phyloP scores from a whole-genome alignment of 805 yeast species.

The Clavispora fructus region DNA sequence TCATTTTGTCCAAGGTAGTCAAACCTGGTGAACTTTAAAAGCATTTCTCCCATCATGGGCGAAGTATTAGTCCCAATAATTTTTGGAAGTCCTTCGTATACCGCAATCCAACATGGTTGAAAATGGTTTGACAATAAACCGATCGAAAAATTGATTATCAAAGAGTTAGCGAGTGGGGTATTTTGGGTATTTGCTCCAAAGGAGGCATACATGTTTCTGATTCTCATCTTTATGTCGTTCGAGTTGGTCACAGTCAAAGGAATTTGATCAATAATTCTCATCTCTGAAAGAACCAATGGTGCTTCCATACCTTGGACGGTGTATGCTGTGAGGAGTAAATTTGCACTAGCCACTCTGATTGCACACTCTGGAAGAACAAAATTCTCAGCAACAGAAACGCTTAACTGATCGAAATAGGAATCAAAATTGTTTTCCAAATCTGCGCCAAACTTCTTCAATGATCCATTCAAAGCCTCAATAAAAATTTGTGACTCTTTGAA shows the following conservation, averaged over 20 bases:
- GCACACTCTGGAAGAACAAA: conserved; percentile 46
- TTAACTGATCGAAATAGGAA: conserved; percentile 7
- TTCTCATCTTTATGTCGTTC: conserved; percentile 68
- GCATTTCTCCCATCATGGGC: conserved; percentile 51
- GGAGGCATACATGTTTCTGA: conserved; percentile 33
- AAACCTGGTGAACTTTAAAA: conserved; percentile 29
- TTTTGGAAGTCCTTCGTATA: conserved; percentile 52
- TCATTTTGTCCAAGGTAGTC: conserved; percentile 17
- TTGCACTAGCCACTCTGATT: conserved; percentile 47
- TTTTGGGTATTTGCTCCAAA: conserved; percentile 18
- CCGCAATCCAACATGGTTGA: conserved; percentile 83
- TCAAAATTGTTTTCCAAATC: not conserved
- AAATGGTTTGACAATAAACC: conserved; percentile 74
- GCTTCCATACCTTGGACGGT: conserved; percentile 18
- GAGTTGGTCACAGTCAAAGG: conserved; percentile 66
- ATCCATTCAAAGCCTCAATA: conserved; percentile 28
- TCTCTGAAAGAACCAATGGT: conserved; percentile 42
- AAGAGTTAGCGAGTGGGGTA: conserved; percentile 12
- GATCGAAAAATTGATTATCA: conserved; percentile 32
- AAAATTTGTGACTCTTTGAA: conserved; percentile 33
- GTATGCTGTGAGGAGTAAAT: conserved; percentile 34
- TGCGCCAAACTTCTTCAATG: conserved; percentile 13
- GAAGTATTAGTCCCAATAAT: conserved; percentile 30
- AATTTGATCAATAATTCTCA: conserved; percentile 52
- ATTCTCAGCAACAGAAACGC: conserved; percentile 20